Percentiles rank a stretch among this genome's conserved stretches.
Evolutionary conservation across 192 early-diverging fungal genomes (phyloP).

Genomic region (Linnemannia zychae): DNA sequence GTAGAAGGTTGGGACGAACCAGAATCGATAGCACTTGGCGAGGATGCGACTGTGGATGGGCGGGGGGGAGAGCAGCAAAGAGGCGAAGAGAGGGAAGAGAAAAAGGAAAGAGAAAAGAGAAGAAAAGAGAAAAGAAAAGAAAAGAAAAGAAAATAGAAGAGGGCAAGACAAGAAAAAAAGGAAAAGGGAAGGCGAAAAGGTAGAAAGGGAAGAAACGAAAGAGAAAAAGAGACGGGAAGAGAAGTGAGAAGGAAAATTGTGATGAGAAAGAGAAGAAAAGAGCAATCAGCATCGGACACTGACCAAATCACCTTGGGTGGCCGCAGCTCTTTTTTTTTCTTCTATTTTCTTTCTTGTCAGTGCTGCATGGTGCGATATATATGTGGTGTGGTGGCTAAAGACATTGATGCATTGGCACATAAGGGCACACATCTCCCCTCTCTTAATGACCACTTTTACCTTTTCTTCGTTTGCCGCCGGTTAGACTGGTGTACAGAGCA

Average conservation of each 20-base stretch:
- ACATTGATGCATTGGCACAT: background rate
- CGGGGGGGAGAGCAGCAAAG: background rate
- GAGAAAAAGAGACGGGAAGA: background rate
- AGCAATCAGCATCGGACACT: background rate
- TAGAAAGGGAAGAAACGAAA: background rate
- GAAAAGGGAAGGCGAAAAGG: background rate
- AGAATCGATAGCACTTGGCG: background rate
- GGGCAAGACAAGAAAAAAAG: background rate
- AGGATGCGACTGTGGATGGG: background rate
- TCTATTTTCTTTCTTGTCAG: background rate
- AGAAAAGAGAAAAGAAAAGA: background rate
- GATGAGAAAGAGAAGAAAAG: background rate
- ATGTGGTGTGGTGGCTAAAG: background rate
- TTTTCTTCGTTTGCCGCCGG: too few relatives aligned
- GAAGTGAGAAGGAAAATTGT: background rate
- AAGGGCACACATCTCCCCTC: background rate
- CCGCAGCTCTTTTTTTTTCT: background rate
- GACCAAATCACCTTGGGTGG: background rate
- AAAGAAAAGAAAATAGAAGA: background rate
- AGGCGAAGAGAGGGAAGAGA: background rate
- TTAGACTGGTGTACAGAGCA: too few relatives aligned
- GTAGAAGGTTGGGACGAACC: background rate
- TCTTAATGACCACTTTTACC: background rate
- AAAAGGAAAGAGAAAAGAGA: background rate
- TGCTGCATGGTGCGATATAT: background rate